Conservation (phyloP, 495 filamentous ascomycete species). For the Tetracladium setigerum region DNA sequence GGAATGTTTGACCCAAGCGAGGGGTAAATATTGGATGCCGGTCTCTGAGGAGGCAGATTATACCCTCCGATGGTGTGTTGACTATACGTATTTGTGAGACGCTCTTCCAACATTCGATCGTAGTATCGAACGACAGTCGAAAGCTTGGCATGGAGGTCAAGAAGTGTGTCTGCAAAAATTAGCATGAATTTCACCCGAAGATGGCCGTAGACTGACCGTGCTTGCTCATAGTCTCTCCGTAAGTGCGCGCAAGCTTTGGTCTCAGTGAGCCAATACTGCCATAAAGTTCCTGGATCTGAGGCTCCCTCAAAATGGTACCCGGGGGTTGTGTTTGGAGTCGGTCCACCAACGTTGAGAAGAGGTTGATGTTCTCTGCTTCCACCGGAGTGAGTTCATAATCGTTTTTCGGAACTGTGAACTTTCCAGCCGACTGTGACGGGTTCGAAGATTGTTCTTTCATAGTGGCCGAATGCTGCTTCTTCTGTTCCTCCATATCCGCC, state of each 20-base stretch:
- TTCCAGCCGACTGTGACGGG: conserved; percentile 32
- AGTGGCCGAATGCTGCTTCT: conserved; percentile 74
- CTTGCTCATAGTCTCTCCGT: conserved; percentile 99
- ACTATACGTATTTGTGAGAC: conserved; percentile 84
- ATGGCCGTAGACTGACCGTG: conserved; percentile 56
- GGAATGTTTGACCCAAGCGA: conserved; percentile 46
- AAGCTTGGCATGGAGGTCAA: conserved; percentile 90
- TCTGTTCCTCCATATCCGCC: conserved; percentile 96
- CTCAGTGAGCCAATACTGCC: conserved; percentile 89
- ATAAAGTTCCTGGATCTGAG: conserved; percentile 96
- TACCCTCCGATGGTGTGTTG: conserved; percentile 61
- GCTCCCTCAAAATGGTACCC: conserved; percentile 88
- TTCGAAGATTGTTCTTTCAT: conserved; percentile 63
- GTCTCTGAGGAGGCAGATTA: conserved; percentile 38
- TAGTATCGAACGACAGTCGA: conserved; percentile 98
- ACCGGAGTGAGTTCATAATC: conserved; percentile 92
- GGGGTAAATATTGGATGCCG: conserved; percentile 60
- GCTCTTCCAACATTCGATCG: conserved; percentile 94
- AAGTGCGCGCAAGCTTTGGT: conserved; percentile 90
- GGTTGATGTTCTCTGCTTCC: conserved; percentile 94
- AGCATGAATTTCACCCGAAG: conserved; percentile 15
- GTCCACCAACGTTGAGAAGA: conserved; percentile 92
- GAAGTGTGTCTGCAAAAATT: conserved; percentile 61
- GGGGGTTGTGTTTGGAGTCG: conserved; percentile 91
- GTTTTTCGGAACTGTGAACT: conserved; percentile 60